Evolutionary conservation across 2,329 filamentous ascomycete species (phyloP), one percentile per base, ranked within the genome.

Genomic region (Neophaeococcomyces mojaviensis): DNA sequence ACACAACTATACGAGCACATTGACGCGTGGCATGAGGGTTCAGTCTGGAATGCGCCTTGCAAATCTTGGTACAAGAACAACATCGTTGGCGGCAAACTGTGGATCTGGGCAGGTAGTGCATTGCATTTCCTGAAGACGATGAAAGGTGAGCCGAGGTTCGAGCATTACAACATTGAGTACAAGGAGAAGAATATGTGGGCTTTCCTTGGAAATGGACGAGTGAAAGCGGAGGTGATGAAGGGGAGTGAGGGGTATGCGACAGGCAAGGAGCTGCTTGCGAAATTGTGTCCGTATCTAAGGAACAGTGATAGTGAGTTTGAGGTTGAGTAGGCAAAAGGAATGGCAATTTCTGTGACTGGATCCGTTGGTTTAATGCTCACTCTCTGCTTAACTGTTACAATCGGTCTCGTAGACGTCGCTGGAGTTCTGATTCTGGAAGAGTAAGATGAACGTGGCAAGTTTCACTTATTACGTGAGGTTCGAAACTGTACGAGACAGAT

Each of bases 81-180:
- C 18, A 47, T 31, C 30, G 15, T 32, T 12, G 30, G 24, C 26
- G 38, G 39, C 15, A 49, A 49, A 36, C 34, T 45, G 13, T 49
- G 43, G 43, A 47, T 47, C 16, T 49, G 47, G 47, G 39, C 35
- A 13, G 47, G 49, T 3, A 22, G 46, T 41, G 44, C 40, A 9
- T 26, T 53, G 24, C 50, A 53, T 31, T 53, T 46, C 26, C 44
- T 53, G 45, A 53, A 48, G 9, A 49, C 49, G 22, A 49, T 49
- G 32, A 49, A 51, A 18, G 32, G 35, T 12, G 46, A 28, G 24
- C 24, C 46, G 4, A 43, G 42, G 15, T 51, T 37, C 35, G 49
- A 51, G 37, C 49, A 51, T 34, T 51, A 51, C 39, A 37, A 46
- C 34, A 39, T 49, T 28, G 30, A 42, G 31, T 51, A 49, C 34